phyloP scores from a whole-genome alignment of 345 rosid species.

The Aquilaria yunnanensis region DNA sequence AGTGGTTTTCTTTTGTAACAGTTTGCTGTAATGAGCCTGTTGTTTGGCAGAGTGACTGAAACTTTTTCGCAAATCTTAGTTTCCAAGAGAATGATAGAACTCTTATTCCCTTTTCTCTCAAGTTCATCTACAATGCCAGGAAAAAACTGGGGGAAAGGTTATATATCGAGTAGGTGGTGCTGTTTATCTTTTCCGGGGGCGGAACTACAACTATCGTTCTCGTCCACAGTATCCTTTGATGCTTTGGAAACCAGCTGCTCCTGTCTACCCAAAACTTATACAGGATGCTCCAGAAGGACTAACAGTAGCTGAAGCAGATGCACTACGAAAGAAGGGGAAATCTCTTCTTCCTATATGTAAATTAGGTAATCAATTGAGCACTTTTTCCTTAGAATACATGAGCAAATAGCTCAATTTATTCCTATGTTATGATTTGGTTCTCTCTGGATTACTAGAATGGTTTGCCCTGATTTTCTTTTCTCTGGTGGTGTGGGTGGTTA shows the following conservation, averaged over 20 bases:
- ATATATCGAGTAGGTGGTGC: constrained; percentile 77
- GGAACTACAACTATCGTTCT: constrained; percentile 71
- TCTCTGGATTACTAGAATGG: constrained; percentile 1
- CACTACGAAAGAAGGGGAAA: constrained; percentile 59
- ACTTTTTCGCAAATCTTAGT: no score
- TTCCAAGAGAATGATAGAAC: background rate
- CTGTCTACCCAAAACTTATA: constrained; percentile 91
- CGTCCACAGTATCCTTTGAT: constrained; percentile 82
- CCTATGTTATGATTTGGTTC: background rate
- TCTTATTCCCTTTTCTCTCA: constrained; percentile 10
- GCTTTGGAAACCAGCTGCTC: constrained; percentile 99
- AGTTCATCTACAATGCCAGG: constrained; percentile 33
- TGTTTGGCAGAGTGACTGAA: background rate
- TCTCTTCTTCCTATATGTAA: constrained; percentile 75
- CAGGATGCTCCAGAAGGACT: constrained; percentile 88
- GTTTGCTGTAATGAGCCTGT: background rate
- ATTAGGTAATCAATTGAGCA: constrained; percentile 41
- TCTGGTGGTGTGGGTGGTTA: background rate
- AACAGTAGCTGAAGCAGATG: constrained; percentile 65
- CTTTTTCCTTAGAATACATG: background rate
- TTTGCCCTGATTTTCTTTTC: background rate
- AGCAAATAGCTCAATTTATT: background rate
- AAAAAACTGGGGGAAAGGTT: constrained; percentile 77
- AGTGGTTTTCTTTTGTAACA: no score
- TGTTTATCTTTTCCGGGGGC: constrained; percentile 83